Conservation (phyloP, 2,329 filamentous ascomycete genomes). For the Phyllosticta citribraziliensis region DNA sequence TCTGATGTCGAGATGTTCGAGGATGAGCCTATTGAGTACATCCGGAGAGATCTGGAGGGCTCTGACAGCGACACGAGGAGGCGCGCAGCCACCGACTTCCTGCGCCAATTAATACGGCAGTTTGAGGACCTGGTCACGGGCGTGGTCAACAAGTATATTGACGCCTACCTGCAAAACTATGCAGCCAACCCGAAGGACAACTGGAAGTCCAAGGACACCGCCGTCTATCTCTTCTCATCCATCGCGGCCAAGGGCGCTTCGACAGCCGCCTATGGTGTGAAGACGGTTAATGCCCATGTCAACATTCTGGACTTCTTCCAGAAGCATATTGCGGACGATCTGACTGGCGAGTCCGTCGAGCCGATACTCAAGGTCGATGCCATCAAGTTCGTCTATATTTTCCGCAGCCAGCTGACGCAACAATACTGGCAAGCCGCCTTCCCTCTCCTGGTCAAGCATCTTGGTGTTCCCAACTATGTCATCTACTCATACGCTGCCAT, state of each 20-base stretch:
- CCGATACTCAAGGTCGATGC: slow-evolving; percentile 93
- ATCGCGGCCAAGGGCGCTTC: slow-evolving; percentile 86
- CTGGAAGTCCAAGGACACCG: slow-evolving; percentile 97
- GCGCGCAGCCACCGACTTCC: slow-evolving; percentile 87
- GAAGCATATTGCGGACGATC: slow-evolving; percentile 79
- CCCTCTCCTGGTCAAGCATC: slow-evolving; percentile 79
- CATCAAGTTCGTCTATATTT: slow-evolving; percentile 95
- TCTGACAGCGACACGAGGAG: slow-evolving; percentile 91
- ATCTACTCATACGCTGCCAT: slow-evolving; percentile 97
- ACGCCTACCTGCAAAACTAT: slow-evolving; percentile 69
- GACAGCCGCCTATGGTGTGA: slow-evolving; percentile 81
- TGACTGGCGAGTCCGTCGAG: slow-evolving; percentile 62
- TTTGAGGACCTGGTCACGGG: slow-evolving; percentile 78
- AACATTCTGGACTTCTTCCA: slow-evolving; percentile 94
- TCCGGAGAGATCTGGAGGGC: slow-evolving; percentile 86
- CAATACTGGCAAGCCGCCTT: slow-evolving; percentile 88
- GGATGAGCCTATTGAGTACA: slow-evolving; percentile 98
- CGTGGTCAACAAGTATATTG: slow-evolving; percentile 80
- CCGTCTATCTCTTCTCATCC: slow-evolving; percentile 91
- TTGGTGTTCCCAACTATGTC: slow-evolving; percentile 85
- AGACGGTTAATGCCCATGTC: slow-evolving; percentile 70
- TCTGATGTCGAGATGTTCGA: slow-evolving; percentile 95
- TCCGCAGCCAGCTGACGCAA: slow-evolving; percentile 87
- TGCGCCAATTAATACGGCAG: slow-evolving; percentile 77
- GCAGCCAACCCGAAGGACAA: slow-evolving; percentile 57